Conservation (phyloP, 148 eudicot genomes). For the Pharnaceum exiguum region DNA sequence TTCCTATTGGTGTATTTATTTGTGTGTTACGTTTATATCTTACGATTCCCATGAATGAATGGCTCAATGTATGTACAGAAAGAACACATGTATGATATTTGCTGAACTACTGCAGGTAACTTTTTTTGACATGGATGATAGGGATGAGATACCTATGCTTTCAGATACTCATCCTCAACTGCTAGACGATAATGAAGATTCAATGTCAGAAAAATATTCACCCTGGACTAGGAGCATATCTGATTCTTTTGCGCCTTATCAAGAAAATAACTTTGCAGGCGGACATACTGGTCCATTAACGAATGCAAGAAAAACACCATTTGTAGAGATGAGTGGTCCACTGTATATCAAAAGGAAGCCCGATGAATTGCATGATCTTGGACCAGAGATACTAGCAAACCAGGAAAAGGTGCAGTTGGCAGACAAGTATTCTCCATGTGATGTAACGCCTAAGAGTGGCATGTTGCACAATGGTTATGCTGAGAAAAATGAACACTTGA, state of each 20-base stretch:
- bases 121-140: conserved; percentile 59
- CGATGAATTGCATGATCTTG: conserved; percentile 23
- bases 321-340: conserved; percentile 59
- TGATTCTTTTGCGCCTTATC: conserved; percentile 24
- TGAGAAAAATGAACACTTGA: conserved; percentile 51
- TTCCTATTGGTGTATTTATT: too few species aligned
- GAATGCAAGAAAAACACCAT: conserved; percentile 31
- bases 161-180: conserved; percentile 11
- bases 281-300: conserved; percentile 63
- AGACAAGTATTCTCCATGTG: conserved; percentile 31
- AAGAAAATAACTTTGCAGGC: conserved; percentile 29
- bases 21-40: too few species aligned
- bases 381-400: conserved; percentile 17
- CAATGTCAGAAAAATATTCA: conserved; percentile 16
- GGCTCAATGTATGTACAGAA: too few species aligned
- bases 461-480: conserved; percentile 21
- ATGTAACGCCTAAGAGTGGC: conserved; percentile 21
- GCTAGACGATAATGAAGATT: conserved; percentile 19
- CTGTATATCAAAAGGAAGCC: conserved; percentile 35
- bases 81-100: too few species aligned
- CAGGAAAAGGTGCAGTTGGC: conserved; percentile 18
- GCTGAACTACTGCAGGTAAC: conserved; percentile 6
- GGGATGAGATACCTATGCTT: conserved; percentile 58
- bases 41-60: too few species aligned
- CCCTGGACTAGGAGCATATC: conserved; percentile 45